These are phyloP conservation scores for Mycena capillaripes DNA, from an alignment of 768 basidiomycete genomes.

Conservation along the genomic window DNA sequence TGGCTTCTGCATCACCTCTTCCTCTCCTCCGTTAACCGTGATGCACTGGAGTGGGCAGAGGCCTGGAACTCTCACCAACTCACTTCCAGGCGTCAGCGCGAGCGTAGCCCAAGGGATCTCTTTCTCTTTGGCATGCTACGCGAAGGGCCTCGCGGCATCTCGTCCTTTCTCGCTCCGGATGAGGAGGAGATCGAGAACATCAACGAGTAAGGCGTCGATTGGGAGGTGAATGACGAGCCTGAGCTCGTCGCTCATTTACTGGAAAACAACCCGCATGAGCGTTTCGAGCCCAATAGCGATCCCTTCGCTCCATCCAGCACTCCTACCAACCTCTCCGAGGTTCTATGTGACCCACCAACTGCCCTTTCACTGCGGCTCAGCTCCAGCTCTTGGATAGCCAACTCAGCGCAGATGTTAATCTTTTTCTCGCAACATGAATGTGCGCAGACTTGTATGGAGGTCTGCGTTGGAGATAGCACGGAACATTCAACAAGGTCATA, in stretches of 20 bases:
- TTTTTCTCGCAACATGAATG: no score
- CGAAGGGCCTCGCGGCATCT: slow-evolving; percentile 28
- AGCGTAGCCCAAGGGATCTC: no score
- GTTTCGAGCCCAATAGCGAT: background rate
- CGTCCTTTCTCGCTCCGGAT: background rate
- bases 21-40: slow-evolving; percentile 37
- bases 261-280: slow-evolving; percentile 22
- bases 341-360: background rate
- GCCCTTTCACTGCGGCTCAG: background rate
- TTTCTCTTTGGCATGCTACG: no score
- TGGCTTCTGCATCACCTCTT: slow-evolving; percentile 49
- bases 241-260: slow-evolving; percentile 15
- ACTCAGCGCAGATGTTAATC: background rate
- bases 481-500: background rate
- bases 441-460: no score
- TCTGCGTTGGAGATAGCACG: background rate
- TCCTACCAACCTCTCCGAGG: background rate
- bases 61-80: slow-evolving; percentile 49
- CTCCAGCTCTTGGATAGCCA: background rate
- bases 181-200: slow-evolving; percentile 18
- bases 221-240: slow-evolving; percentile 25
- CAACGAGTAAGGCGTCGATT: slow-evolving; percentile 30
- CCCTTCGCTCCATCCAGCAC: slow-evolving; percentile 6
- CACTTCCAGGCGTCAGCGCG: no score
- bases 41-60: slow-evolving; percentile 42